Evolutionary conservation across 2,329 filamentous ascomycete genomes (phyloP).

Genomic region (Aspergillus spinulosporus): DNA sequence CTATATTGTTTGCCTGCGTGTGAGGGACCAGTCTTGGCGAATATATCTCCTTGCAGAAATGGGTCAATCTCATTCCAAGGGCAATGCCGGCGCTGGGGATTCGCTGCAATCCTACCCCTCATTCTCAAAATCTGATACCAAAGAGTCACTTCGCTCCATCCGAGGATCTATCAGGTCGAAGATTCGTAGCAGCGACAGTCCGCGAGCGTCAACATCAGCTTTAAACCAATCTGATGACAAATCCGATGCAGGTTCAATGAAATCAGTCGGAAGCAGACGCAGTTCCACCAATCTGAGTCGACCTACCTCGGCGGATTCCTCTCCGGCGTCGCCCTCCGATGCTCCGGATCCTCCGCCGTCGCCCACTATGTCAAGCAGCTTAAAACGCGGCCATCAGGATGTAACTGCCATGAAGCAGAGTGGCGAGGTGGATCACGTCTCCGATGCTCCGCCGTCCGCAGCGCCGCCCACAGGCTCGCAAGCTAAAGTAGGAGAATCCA

Average conservation of each 20-base stretch:
- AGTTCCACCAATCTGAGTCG: constrained; percentile 31
- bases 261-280: constrained; percentile 61
- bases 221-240: constrained; percentile 66
- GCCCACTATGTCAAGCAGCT: constrained; percentile 74
- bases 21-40: constrained; percentile 33
- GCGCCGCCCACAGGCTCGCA: constrained; percentile 56
- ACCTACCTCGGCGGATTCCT: constrained; percentile 48
- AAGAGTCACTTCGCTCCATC: constrained; percentile 85
- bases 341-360: constrained; percentile 73
- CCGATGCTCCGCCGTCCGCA: constrained; percentile 76
- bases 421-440: constrained; percentile 92
- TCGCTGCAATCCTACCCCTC: constrained; percentile 83
- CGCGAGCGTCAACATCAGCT: constrained; percentile 68
- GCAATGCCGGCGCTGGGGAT: constrained; percentile 58
- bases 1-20: constrained; percentile 26
- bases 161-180: constrained; percentile 80
- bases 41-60: constrained; percentile 41
- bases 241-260: constrained; percentile 72
- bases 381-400: constrained; percentile 73
- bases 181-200: constrained; percentile 74
- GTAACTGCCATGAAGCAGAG: constrained; percentile 77
- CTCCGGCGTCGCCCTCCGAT: constrained; percentile 43
- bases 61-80: constrained; percentile 56
- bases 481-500: constrained; percentile 76
- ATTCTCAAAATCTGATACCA: constrained; percentile 88